These are phyloP conservation scores for Phytophthora multivora DNA, from an alignment of 352 stramenopile genomes.

Conservation along the genomic window DNA sequence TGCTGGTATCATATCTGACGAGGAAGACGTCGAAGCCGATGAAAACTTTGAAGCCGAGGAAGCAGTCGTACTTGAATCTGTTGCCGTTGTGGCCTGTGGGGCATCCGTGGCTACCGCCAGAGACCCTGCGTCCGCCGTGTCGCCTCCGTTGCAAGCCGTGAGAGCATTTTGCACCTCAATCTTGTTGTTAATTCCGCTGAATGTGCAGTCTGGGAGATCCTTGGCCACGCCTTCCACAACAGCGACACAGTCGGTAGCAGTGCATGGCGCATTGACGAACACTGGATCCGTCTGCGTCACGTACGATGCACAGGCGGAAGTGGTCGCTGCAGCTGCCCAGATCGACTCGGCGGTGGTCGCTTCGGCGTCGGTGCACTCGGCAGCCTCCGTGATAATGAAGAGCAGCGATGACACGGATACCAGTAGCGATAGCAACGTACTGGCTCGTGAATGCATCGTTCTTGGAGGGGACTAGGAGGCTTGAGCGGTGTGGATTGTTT, in stretches of 20 bases:
- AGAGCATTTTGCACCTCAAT: conserved; percentile 28
- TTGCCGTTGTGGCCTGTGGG: neutral
- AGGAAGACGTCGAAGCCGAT: conserved; percentile 6
- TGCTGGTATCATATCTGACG: conserved; percentile 1
- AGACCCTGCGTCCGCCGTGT: neutral
- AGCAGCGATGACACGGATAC: conserved; percentile 1
- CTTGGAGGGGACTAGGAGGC: neutral
- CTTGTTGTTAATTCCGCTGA: conserved; percentile 36
- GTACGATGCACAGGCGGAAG: conserved; percentile 20
- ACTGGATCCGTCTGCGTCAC: conserved; percentile 21
- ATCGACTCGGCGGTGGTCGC: conserved; percentile 6
- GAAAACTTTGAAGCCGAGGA: neutral
- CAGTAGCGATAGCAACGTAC: neutral
- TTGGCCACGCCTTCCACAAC: conserved; percentile 18
- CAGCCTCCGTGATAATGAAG: neutral
- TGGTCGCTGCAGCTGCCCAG: conserved; percentile 22
- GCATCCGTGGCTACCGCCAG: conserved; percentile 1
- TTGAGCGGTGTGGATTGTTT: conserved; percentile 2
- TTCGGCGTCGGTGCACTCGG: conserved; percentile 28
- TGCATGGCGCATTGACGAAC: conserved; percentile 28
- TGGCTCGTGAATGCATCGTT: neutral
- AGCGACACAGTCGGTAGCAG: conserved; percentile 22
- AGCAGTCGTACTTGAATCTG: conserved; percentile 1
- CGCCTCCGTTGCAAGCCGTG: conserved; percentile 17
- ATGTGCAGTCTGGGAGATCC: conserved; percentile 31